Evolutionary conservation across 345 rosid genomes (phyloP), one percentile per base, ranked within the genome.

Genomic region (Rhodamnia rubescens): DNA sequence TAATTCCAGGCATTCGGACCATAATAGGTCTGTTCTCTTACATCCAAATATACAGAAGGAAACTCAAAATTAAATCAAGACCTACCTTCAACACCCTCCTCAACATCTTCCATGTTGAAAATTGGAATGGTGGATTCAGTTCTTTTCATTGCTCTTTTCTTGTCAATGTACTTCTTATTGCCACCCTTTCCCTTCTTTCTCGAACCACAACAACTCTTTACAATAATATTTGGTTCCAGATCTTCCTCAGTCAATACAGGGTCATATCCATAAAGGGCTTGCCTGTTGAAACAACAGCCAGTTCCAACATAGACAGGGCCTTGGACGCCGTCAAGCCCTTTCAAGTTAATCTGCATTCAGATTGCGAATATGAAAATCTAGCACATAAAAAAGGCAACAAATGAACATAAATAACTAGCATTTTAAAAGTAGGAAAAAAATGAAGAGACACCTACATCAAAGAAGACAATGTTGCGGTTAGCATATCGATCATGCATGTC

Each of bases 271-370:
- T 98, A 98, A 36, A 98, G 88, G 55, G 99, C 99, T 90, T 98
- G 98, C 92, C 99, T 95, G 86, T 98, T 96, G 92, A 98, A 98
- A 93, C 99, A 98, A 89, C 95, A 92, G 87, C 99, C 99, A 80
- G 99, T 98, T 86, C 99, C 99, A 89, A 98, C 99, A 86, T 98
- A 98, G 47, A 96, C 99, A 52, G 99, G 99, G 84, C 99, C 99
- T 87, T 98, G 99, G 90, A 98, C 91, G 85, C 99, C 99, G 81
- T 98, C 99, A 64, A 91, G 90, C 86, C 99, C 99, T 90, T 98
- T 98, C 98, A 98, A 89, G 92, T 98, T 98, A 90, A 98, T 94
- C 99, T 98, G 93, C 87, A 85, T 82, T 86, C 75, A 51, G 83
- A 84, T 84, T 47, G 27, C n/a, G 52, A 52, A 86, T 36, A 83